Conservation (phyloP, 202 grass and related monocot genomes). For the Elaeis oleifera region DNA sequence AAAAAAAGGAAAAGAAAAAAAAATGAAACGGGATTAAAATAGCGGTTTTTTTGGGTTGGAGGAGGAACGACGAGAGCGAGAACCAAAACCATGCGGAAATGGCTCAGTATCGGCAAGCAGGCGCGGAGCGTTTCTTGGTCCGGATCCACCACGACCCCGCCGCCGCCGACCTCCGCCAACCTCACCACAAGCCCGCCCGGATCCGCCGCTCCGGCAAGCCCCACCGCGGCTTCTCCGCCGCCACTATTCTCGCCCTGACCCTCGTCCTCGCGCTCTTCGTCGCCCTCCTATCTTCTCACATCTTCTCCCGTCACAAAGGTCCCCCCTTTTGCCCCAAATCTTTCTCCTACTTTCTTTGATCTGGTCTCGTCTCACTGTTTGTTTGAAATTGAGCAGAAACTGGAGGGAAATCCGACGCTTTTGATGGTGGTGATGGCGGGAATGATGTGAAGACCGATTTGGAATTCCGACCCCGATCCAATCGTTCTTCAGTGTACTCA, state of each 20-base stretch:
- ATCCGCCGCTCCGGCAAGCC: constrained; percentile 54
- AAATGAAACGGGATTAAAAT: too few species aligned
- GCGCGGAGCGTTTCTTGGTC: constrained; percentile 12
- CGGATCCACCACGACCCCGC: constrained; percentile 7
- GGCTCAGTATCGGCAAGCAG: constrained; percentile 21
- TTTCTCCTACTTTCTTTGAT: constrained; percentile 7
- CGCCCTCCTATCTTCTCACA: constrained; percentile 44
- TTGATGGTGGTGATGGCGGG: not conserved
- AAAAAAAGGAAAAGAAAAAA: too few species aligned
- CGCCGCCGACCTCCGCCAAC: constrained; percentile 25
- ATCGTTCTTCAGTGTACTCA: constrained; percentile 18
- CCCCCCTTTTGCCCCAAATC: not conserved
- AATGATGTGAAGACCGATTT: constrained; percentile 17
- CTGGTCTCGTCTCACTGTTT: not conserved
- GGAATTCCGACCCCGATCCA: constrained; percentile 39
- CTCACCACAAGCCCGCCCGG: constrained; percentile 35
- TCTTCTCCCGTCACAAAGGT: constrained; percentile 41
- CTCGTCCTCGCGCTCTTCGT: constrained; percentile 29
- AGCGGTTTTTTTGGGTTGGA: too few species aligned
- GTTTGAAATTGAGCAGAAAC: constrained; percentile 27
- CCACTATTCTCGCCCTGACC: constrained; percentile 17
- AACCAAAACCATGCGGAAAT: not conserved
- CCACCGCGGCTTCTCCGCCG: constrained; percentile 5
- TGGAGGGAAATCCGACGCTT: constrained; percentile 28
- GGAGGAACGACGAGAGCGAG: too few species aligned